Conservation (phyloP, 1,284 basidiomycete species). For the Irpex lacteus region DNA sequence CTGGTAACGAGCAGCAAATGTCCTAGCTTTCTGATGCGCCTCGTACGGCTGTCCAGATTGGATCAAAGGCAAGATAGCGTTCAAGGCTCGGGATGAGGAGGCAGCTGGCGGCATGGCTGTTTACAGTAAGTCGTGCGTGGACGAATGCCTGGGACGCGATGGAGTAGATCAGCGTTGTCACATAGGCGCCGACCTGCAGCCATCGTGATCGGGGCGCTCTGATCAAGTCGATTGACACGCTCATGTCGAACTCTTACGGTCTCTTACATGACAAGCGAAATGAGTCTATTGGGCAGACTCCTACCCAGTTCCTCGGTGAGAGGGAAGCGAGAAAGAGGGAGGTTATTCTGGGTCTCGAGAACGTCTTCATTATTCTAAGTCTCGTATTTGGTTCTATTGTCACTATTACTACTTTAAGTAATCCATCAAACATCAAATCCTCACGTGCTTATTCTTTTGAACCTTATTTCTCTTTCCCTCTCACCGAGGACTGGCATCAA, state of each 20-base stretch:
- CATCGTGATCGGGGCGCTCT: not conserved
- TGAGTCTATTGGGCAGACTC: too few species aligned
- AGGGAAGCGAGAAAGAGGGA: too few species aligned
- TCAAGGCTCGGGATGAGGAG: conserved; percentile 63
- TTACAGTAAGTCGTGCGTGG: not conserved
- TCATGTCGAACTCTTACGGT: not conserved
- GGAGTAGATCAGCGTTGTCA: not conserved
- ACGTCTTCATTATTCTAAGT: too few species aligned
- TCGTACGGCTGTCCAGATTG: conserved; percentile 74
- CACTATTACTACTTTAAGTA: too few species aligned
- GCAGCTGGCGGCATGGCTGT: conserved; percentile 23
- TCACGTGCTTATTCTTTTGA: too few species aligned
- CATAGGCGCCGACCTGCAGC: not conserved
- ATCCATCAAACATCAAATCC: too few species aligned
- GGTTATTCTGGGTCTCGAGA: too few species aligned
- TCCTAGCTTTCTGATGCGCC: conserved; percentile 93
- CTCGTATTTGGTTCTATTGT: too few species aligned
- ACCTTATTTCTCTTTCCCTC: too few species aligned
- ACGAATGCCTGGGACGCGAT: not conserved
- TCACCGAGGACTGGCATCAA: too few species aligned
- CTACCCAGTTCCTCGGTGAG: too few species aligned
- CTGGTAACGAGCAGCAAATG: conserved; percentile 84
- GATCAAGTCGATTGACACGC: not conserved
- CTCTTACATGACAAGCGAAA: not conserved
- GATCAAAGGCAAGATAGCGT: conserved; percentile 76